These are phyloP conservation scores for Sisymbrium altissimum DNA, from an alignment of 345 rosid genomes.

Conservation along the genomic window DNA sequence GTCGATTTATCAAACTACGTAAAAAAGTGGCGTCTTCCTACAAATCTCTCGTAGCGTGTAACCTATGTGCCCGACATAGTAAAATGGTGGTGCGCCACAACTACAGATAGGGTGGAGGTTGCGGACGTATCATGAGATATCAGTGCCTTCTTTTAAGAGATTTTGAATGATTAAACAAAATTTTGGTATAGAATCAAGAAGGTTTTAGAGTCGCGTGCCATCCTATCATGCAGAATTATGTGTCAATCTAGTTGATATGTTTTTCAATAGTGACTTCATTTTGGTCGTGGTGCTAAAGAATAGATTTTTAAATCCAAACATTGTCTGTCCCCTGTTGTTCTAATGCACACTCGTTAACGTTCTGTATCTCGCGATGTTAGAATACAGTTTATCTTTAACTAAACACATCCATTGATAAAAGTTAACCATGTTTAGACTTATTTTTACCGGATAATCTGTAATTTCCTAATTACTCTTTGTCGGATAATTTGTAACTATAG, in stretches of 20 bases:
- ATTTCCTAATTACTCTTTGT: too few relatives aligned
- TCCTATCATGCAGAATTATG: not conserved
- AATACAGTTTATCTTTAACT: not conserved
- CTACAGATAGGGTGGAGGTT: not conserved
- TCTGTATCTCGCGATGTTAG: not conserved
- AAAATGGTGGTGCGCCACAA: too few relatives aligned
- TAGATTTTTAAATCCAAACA: not conserved
- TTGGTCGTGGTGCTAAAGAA: not conserved
- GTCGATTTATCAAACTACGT: not conserved
- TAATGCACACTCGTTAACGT: not conserved
- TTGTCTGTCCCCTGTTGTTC: not conserved
- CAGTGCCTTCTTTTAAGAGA: not conserved
- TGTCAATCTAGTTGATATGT: not conserved
- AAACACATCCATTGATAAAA: not conserved
- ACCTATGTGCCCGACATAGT: not conserved
- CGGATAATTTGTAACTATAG: not conserved
- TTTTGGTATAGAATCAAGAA: not conserved
- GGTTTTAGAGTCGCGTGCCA: not conserved
- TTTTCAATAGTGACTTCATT: not conserved
- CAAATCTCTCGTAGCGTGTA: not conserved
- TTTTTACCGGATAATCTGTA: not conserved
- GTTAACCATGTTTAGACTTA: not conserved
- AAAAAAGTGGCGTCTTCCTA: not conserved
- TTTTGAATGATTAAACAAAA: not conserved
- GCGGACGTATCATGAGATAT: not conserved